Base-by-base conservation (phyloP, 192 early-diverging fungal genomes). In the Geranomyces michiganensis region DNA sequence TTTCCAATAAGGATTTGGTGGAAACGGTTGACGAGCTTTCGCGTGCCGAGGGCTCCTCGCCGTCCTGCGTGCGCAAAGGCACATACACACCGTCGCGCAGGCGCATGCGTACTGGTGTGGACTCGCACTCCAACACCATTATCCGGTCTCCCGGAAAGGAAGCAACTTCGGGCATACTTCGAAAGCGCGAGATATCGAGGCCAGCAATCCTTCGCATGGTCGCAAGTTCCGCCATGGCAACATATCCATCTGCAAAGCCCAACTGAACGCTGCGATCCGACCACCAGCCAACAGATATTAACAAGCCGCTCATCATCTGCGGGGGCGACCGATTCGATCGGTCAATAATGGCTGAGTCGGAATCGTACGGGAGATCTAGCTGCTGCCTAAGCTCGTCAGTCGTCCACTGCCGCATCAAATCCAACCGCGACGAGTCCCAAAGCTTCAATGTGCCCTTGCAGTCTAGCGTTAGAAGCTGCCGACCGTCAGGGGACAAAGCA, bases 221-320 rank as follows among this genome's bases (percentile, higher is more conserved):
- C 2, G 85, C 75, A 22, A 87, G 66, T 32, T 79, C 67, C 0
- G 79, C 51, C 41, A 89, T 80, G 29, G 79, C 77, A 47, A 88
- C 68, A 14, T 76, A 72, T 21, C 88, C 88, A 55, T 85, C 73
- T 43, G 71, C 72, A 49, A 84, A 89, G 5, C 80, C 69, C 17
- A 89, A 47, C 1, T 78, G 63, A 43, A 88, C 65, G 12, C 80
- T 78, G 51, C 79, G 68, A 46, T 78, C 70, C 29, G 88, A 71
- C 88, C 86, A 89, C 77, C 81, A 89, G 13, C 77, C 73, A 47
- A 81, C 79, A 1, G 82, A 79, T 15, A 88, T 67, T 15, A 77
- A 24, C 41, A 44, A 8, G 17, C 3, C 58, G 31, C 58, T 60
- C 29, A 60, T 33, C 12, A 29, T 5, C 4, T 8, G 58, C 29